A percentile compares a stretch with the other conserved stretches of the same genome.
phyloP scores from a whole-genome alignment of 805 yeast species.

The Kluyveromyces dobzhanskii region DNA sequence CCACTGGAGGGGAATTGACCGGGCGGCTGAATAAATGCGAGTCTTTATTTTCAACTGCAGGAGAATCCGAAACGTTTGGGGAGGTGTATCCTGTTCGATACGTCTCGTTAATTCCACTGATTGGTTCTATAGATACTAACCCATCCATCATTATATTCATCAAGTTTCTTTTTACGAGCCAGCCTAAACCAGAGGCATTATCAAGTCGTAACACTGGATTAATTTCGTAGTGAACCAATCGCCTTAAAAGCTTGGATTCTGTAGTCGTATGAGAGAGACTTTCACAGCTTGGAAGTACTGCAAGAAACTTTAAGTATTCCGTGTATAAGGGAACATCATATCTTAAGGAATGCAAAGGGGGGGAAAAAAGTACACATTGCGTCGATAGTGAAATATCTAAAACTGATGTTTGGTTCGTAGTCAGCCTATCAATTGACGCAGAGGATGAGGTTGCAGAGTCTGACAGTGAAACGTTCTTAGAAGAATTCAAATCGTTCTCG shows the following conservation, averaged over 20 bases:
- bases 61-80: slow-evolving; percentile 3
- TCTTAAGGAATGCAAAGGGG: slow-evolving; percentile 34
- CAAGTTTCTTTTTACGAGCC: slow-evolving; percentile 53
- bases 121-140: slow-evolving; percentile 75
- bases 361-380: slow-evolving; percentile 30
- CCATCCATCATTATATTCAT: slow-evolving; percentile 70
- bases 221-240: slow-evolving; percentile 65
- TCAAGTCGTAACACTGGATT: slow-evolving; percentile 66
- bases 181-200: slow-evolving; percentile 52
- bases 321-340: slow-evolving; percentile 33
- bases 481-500: slow-evolving; percentile 24
- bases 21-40: slow-evolving; percentile 38
- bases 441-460: slow-evolving; percentile 14
- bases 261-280: slow-evolving; percentile 33
- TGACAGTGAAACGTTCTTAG: slow-evolving; percentile 5
- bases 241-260: slow-evolving; percentile 50
- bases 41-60: slow-evolving; percentile 15
- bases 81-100: slow-evolving; percentile 36
- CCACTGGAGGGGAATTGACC: slow-evolving; percentile 54
- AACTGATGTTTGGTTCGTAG: slow-evolving; percentile 10
- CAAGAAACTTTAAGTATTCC: slow-evolving; percentile 33
- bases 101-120: slow-evolving; percentile 72
- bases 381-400: slow-evolving; percentile 5
- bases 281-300: slow-evolving; percentile 28
- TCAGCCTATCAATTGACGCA: slow-evolving; percentile 16